Conservation (phyloP, 2,329 filamentous ascomycete genomes). For the Colletotrichum eleusines region DNA sequence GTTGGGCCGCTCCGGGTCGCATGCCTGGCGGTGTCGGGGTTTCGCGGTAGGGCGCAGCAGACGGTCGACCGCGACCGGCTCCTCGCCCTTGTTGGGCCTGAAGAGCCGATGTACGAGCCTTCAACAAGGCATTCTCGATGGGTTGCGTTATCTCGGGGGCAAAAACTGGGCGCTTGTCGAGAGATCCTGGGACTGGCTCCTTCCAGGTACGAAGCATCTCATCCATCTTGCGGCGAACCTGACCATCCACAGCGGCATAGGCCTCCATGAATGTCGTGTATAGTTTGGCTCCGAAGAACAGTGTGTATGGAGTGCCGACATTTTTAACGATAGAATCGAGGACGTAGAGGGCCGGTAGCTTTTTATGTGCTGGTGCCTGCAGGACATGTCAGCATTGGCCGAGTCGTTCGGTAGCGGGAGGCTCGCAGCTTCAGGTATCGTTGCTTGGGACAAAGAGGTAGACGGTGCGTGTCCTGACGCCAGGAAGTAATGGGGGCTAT, state of each 20-base stretch:
- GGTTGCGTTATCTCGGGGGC: slow-evolving; percentile 86
- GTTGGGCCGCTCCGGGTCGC: slow-evolving; percentile 51
- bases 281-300: slow-evolving; percentile 92
- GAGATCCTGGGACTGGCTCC: slow-evolving; percentile 91
- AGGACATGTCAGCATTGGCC: slow-evolving; percentile 53
- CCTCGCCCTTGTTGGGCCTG: slow-evolving; percentile 65
- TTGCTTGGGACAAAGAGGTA: background rate
- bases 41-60: slow-evolving; percentile 71
- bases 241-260: slow-evolving; percentile 87
- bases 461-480: background rate
- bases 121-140: slow-evolving; percentile 94
- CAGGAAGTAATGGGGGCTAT: slow-evolving; percentile 2
- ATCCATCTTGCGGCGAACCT: slow-evolving; percentile 90
- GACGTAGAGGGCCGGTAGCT: slow-evolving; percentile 95
- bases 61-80: slow-evolving; percentile 33
- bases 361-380: slow-evolving; percentile 88
- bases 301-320: slow-evolving; percentile 95
- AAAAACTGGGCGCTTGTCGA: slow-evolving; percentile 94
- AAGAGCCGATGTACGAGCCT: slow-evolving; percentile 69
- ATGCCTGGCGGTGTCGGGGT: slow-evolving; percentile 79
- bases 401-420: background rate
- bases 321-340: slow-evolving; percentile 99
- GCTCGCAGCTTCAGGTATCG: background rate
- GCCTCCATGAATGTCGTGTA: slow-evolving; percentile 98
- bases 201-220: slow-evolving; percentile 99